Conservation (phyloP, 2,329 filamentous ascomycete species). For the Capronia americana region DNA sequence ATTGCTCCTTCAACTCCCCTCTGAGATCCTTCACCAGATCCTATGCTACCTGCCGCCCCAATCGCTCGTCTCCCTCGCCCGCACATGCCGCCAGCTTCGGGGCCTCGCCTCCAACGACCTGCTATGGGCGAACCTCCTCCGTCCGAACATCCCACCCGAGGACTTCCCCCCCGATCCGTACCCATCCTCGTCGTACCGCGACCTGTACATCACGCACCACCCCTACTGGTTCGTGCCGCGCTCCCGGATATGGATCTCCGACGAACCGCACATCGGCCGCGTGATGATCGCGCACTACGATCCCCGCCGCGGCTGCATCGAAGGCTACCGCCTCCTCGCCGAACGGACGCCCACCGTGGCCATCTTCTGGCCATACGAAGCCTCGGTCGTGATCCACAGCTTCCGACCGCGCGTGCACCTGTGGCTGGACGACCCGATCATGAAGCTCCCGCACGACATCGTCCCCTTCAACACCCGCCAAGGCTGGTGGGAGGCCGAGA, state of each 20-base stretch:
- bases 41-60: slow-evolving; percentile 68
- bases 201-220: slow-evolving; percentile 76
- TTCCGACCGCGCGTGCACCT: slow-evolving; percentile 75
- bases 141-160: slow-evolving; percentile 68
- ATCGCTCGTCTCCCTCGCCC: slow-evolving; percentile 67
- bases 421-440: slow-evolving; percentile 75
- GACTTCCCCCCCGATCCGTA: slow-evolving; percentile 55
- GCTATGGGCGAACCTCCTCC: slow-evolving; percentile 74
- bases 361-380: slow-evolving; percentile 69
- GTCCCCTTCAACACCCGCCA: slow-evolving; percentile 35
- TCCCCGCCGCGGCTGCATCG: slow-evolving; percentile 73
- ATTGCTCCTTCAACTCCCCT: slow-evolving; percentile 60
- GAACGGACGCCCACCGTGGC: slow-evolving; percentile 62
- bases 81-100: slow-evolving; percentile 67
- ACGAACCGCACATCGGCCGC: slow-evolving; percentile 74
- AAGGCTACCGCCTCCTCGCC: slow-evolving; percentile 78
- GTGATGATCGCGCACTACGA: slow-evolving; percentile 80
- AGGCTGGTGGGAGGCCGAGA: slow-evolving; percentile 49
- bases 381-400: slow-evolving; percentile 70
- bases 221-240: slow-evolving; percentile 83
- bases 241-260: slow-evolving; percentile 85
- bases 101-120: slow-evolving; percentile 68
- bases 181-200: slow-evolving; percentile 69
- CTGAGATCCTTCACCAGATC: slow-evolving; percentile 77
- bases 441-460: slow-evolving; percentile 58